Conservation (phyloP, 2,329 filamentous ascomycete species). For the Aspergillus fumigatiaffinis region DNA sequence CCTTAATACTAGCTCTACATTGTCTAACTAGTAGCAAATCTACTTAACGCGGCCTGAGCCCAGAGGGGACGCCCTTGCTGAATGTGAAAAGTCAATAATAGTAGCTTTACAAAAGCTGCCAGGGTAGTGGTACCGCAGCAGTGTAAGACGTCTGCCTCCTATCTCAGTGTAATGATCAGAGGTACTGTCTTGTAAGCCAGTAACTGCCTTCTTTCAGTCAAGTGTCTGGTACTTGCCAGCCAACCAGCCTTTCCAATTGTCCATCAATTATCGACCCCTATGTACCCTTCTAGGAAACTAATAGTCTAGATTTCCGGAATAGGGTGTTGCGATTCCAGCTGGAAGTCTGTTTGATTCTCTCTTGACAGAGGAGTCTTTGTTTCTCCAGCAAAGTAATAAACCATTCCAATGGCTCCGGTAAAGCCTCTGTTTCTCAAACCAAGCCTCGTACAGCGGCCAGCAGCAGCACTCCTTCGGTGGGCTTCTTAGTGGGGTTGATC, state of each 20-base stretch:
- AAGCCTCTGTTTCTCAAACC: slow-evolving; percentile 4
- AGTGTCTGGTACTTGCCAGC: background rate
- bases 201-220: background rate
- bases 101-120: background rate
- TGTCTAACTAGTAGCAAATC: slow-evolving; percentile 1
- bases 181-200: background rate
- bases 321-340: background rate
- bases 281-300: background rate
- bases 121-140: background rate
- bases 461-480: slow-evolving; percentile 18
- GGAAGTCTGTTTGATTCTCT: slow-evolving; percentile 4
- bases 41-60: slow-evolving; percentile 19
- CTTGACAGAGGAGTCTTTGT: slow-evolving; percentile 1
- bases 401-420: slow-evolving; percentile 1
- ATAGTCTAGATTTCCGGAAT: background rate
- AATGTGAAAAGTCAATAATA: background rate
- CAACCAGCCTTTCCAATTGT: slow-evolving; percentile 1
- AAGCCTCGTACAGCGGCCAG: slow-evolving; percentile 11
- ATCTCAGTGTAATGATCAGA: background rate
- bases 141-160: background rate
- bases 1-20: background rate
- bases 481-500: slow-evolving; percentile 21
- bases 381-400: background rate
- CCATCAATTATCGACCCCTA: slow-evolving; percentile 5
- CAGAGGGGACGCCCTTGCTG: slow-evolving; percentile 15